These are phyloP conservation scores for Thalassiosira profunda DNA, from an alignment of 108 stramenopile species.

Conservation along the genomic window DNA sequence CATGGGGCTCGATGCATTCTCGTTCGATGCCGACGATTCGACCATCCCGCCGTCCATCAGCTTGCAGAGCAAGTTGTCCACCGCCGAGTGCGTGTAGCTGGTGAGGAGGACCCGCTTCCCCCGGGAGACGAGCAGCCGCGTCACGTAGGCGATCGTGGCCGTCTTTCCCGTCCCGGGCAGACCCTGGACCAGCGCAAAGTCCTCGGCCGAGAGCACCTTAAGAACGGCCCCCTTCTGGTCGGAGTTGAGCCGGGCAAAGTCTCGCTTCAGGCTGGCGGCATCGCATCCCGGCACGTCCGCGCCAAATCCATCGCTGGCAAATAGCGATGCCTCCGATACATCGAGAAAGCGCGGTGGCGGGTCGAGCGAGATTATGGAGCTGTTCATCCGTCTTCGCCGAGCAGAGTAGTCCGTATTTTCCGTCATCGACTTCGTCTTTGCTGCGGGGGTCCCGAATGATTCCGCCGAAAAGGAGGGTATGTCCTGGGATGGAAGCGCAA, in stretches of 20 bases:
- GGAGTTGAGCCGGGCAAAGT: conserved; percentile 68
- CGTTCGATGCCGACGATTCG: too few relatives aligned
- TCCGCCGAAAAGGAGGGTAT: conserved; percentile 52
- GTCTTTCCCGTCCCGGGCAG: conserved; percentile 89
- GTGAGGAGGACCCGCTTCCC: conserved; percentile 94
- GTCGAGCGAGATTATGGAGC: conserved; percentile 33
- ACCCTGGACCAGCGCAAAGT: conserved; percentile 85
- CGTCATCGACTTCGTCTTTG: conserved; percentile 44
- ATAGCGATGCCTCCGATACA: conserved; percentile 25
- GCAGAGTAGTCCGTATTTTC: conserved; percentile 25
- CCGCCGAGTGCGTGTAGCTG: conserved; percentile 96
- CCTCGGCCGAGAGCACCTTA: conserved; percentile 70
- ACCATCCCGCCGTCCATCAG: conserved; percentile 80
- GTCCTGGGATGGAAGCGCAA: too few relatives aligned
- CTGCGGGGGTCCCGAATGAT: conserved; percentile 31
- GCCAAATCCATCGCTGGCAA: conserved; percentile 9
- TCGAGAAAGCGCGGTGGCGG: conserved; percentile 26
- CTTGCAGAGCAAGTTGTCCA: conserved; percentile 95
- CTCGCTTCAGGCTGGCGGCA: conserved; percentile 42
- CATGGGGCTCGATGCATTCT: conserved; percentile 26
- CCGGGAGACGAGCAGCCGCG: conserved; percentile 84
- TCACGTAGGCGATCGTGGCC: conserved; percentile 84
- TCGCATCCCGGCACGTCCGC: conserved; percentile 64
- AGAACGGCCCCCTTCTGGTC: conserved; percentile 82
- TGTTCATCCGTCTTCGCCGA: conserved; percentile 38